Evolutionary conservation across 768 basidiomycete species (phyloP).

Genomic region (Russula earlei): DNA sequence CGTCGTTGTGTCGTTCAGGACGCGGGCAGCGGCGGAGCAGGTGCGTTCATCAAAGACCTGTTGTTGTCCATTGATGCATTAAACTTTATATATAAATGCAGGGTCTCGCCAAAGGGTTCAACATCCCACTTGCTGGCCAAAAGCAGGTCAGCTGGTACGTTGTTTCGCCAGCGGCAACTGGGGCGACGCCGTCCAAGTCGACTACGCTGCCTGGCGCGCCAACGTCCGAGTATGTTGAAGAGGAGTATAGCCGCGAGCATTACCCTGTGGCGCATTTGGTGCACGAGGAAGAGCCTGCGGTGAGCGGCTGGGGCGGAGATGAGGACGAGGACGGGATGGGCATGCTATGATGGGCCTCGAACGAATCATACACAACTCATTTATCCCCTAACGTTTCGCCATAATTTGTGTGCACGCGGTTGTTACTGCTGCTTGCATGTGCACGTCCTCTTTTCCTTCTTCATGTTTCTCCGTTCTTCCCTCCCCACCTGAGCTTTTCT

Average conservation of each 20-base stretch:
- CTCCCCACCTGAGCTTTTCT: too few species aligned
- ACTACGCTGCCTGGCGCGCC: conserved; percentile 17
- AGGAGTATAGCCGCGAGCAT: conserved; percentile 34
- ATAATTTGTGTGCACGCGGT: neutral
- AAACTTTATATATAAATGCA: conserved; percentile 26
- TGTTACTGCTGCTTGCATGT: neutral
- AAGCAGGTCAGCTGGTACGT: conserved; percentile 63
- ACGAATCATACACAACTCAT: neutral
- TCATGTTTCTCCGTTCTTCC: neutral
- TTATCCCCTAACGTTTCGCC: conserved; percentile 11
- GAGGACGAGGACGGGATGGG: conserved; percentile 66
- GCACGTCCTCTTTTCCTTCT: neutral
- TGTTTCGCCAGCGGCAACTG: conserved; percentile 22
- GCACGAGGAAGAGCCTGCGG: conserved; percentile 27
- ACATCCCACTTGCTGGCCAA: conserved; percentile 54
- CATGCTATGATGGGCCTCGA: conserved; percentile 33
- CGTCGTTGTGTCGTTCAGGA: conserved; percentile 59
- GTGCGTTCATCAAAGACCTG: conserved; percentile 39
- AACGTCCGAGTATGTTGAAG: conserved; percentile 34
- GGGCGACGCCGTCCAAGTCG: conserved; percentile 24
- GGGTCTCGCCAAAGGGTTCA: conserved; percentile 64
- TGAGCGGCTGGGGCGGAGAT: conserved; percentile 65
- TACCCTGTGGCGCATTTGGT: neutral
- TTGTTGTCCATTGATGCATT: too few species aligned
- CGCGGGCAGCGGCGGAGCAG: conserved; percentile 68